Conservation (phyloP, 371 early-diverging fungal species). For the Mortierella sp. region DNA sequence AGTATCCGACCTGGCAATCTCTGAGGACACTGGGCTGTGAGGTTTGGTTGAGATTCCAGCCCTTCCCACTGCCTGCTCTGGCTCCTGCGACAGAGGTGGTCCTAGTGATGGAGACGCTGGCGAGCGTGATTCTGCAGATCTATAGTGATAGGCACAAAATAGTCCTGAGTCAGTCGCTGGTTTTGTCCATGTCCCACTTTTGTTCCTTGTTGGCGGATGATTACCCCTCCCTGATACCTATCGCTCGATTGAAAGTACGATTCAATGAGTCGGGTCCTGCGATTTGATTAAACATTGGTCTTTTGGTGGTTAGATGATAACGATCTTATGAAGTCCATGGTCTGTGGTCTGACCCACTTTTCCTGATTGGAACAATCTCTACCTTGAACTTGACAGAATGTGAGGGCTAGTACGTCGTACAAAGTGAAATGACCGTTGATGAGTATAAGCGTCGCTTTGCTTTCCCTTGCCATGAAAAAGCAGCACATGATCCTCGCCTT, state of each 20-base stretch:
- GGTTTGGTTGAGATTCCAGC: not conserved
- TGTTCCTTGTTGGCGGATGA: not conserved
- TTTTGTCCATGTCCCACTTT: no score
- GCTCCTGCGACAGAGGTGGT: not conserved
- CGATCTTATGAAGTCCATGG: no score
- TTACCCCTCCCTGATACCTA: not conserved
- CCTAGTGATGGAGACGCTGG: not conserved
- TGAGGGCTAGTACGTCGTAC: not conserved
- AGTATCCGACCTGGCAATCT: not conserved
- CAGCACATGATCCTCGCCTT: no score
- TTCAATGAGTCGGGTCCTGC: conserved; percentile 20
- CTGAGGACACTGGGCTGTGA: not conserved
- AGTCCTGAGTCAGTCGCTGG: no score
- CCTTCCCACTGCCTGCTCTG: not conserved
- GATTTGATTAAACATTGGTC: not conserved
- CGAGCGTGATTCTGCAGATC: not conserved
- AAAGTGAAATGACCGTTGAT: no score
- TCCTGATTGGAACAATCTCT: not conserved
- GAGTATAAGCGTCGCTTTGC: no score
- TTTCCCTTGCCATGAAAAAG: no score
- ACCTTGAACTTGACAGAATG: conserved; percentile 11
- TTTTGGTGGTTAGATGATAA: no score
- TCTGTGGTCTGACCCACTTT: no score
- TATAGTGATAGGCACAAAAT: no score
- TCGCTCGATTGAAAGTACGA: conserved; percentile 22